A percentile compares a stretch with the other conserved stretches of the same genome.
Conservation (phyloP, 176 grass and related monocot species). For the Ampelocalamus luodianensis region DNA sequence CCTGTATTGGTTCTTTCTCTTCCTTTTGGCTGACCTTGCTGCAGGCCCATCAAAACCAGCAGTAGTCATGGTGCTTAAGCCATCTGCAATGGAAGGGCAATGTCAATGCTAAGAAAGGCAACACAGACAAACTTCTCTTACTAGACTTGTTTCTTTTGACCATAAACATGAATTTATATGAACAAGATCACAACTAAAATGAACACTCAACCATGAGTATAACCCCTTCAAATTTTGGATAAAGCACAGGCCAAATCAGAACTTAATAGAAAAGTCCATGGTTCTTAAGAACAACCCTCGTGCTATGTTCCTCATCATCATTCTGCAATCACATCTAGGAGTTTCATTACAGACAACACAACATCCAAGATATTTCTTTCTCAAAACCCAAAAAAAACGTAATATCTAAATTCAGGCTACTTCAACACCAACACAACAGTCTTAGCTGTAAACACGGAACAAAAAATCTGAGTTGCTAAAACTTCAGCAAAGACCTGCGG, state of each 20-base stretch:
- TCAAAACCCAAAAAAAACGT: too few relatives aligned
- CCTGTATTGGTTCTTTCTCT: constrained; percentile 90
- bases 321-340: constrained; percentile 5
- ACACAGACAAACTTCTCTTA: constrained; percentile 5
- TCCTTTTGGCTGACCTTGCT: constrained; percentile 67
- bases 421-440: too few relatives aligned
- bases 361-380: not conserved
- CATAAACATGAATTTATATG: constrained; percentile 2
- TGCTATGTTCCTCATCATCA: not conserved
- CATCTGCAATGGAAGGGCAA: constrained; percentile 49
- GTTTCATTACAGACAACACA: not conserved
- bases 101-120: constrained; percentile 13
- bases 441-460: too few relatives aligned
- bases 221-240: constrained; percentile 6
- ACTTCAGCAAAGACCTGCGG: too few relatives aligned
- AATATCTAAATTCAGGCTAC: too few relatives aligned
- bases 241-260: not conserved
- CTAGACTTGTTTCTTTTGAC: not conserved
- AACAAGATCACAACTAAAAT: constrained; percentile 28
- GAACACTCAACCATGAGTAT: not conserved
- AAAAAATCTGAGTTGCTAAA: too few relatives aligned
- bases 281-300: not conserved
- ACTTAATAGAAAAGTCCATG: not conserved
- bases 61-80: constrained; percentile 50
- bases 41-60: constrained; percentile 55